These are phyloP conservation scores for Candida boidinii DNA, from an alignment of 805 yeast species.

Conservation along the genomic window DNA sequence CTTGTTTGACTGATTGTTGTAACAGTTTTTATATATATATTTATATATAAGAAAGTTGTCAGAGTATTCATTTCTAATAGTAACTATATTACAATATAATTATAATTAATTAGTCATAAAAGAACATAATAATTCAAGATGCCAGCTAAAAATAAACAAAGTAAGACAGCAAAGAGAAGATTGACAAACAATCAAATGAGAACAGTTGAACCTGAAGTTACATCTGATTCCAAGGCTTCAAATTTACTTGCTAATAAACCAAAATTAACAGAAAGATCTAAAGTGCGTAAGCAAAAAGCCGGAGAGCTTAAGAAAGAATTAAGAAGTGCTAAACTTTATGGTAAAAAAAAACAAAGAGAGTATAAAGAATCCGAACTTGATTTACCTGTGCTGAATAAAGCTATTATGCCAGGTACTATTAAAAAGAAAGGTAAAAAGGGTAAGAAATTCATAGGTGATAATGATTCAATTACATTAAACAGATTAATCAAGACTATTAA, in stretches of 20 bases:
- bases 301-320: conserved; percentile 57
- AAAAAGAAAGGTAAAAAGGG: conserved; percentile 81
- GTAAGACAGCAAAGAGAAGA: conserved; percentile 50
- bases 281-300: conserved; percentile 39
- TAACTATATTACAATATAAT: no score
- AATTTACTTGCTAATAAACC: conserved; percentile 55
- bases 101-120: no score
- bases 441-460: conserved; percentile 67
- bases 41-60: no score
- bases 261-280: conserved; percentile 51
- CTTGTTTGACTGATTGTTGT: no score
- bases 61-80: no score
- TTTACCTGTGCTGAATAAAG: conserved; percentile 72
- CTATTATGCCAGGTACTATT: conserved; percentile 76
- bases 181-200: conserved; percentile 45
- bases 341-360: conserved; percentile 46
- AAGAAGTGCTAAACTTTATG: conserved; percentile 56
- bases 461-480: conserved; percentile 51
- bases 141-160: conserved; percentile 31
- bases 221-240: conserved; percentile 57
- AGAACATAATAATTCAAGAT: no score
- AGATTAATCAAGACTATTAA: conserved; percentile 75
- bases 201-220: conserved; percentile 57
- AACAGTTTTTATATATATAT: no score
- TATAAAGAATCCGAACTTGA: conserved; percentile 74